A percentile compares a stretch with the other conserved stretches of the same genome.
Evolutionary conservation across 164 flowering plant species (phyloP).

Genomic region (Hamamelis virginiana): DNA sequence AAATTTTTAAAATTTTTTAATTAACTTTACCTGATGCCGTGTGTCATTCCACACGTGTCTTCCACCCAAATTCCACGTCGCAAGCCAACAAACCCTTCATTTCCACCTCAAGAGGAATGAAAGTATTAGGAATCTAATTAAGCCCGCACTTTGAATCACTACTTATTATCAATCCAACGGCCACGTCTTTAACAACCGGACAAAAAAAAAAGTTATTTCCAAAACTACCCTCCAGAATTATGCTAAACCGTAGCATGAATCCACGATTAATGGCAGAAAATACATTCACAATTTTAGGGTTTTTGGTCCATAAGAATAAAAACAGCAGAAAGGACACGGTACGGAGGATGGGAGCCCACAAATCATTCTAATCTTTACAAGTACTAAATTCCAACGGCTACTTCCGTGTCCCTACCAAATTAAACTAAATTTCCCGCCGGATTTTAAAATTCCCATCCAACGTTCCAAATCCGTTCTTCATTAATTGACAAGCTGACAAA

Average conservation of each 20-base stretch:
- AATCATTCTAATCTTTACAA: slow-evolving; percentile 14
- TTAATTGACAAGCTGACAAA: slow-evolving; percentile 32
- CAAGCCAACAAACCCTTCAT: background rate
- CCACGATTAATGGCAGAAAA: background rate
- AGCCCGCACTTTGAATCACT: background rate
- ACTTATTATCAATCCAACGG: slow-evolving; percentile 4
- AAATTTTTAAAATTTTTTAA: too few relatives aligned
- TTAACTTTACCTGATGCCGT: too few relatives aligned
- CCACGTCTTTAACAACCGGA: slow-evolving; percentile 4
- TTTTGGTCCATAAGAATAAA: slow-evolving; percentile 1
- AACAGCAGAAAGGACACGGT: slow-evolving; percentile 37
- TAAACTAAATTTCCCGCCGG: slow-evolving; percentile 25
- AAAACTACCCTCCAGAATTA: background rate
- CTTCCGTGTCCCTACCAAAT: slow-evolving; percentile 17
- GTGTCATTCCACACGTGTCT: slow-evolving; percentile 11
- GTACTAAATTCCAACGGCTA: slow-evolving; percentile 24
- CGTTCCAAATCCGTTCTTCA: slow-evolving; percentile 34
- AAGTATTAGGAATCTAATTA: slow-evolving; percentile 15
- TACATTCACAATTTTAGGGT: background rate
- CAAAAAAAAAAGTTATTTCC: background rate
- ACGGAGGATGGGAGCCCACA: slow-evolving; percentile 24
- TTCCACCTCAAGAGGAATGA: slow-evolving; percentile 9
- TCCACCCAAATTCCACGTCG: slow-evolving; percentile 3
- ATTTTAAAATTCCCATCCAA: slow-evolving; percentile 30
- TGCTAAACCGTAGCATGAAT: background rate